Evolutionary conservation across 129 eudicot genomes (phyloP).

Genomic region (Solidago caesia): DNA sequence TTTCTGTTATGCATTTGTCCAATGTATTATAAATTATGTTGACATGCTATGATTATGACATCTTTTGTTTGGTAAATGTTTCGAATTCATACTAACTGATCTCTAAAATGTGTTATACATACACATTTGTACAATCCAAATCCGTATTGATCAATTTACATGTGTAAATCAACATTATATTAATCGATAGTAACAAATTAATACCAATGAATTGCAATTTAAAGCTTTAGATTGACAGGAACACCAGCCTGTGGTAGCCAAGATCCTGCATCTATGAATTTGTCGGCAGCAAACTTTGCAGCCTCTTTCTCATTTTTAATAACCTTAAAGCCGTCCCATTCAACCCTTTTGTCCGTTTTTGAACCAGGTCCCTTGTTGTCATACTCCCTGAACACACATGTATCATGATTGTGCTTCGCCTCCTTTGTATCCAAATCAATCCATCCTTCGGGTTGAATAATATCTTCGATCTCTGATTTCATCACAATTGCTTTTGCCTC

Average conservation of each 20-base stretch:
- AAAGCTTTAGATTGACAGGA: constrained; percentile 20
- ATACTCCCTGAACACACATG: constrained; percentile 39
- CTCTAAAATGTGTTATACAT: background rate
- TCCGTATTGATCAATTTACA: constrained; percentile 4
- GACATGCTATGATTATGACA: background rate
- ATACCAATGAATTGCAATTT: constrained; percentile 5
- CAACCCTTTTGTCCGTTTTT: constrained; percentile 13
- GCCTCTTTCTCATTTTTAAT: constrained; percentile 29
- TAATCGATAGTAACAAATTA: constrained; percentile 9
- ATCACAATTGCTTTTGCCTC: constrained; percentile 35
- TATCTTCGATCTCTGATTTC: constrained; percentile 41
- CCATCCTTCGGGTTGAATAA: constrained; percentile 53
- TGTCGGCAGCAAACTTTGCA: constrained; percentile 12
- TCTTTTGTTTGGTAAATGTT: background rate
- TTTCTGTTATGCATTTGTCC: background rate
- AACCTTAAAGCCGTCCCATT: constrained; percentile 28
- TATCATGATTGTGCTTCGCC: constrained; percentile 24
- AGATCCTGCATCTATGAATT: constrained; percentile 32
- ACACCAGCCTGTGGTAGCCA: constrained; percentile 37
- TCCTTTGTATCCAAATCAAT: constrained; percentile 14
- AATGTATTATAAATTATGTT: background rate
- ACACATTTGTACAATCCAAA: background rate
- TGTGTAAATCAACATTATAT: background rate
- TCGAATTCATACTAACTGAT: background rate
- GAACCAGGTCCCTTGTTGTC: constrained; percentile 53